These are phyloP conservation scores for Suillus brevipes DNA, from an alignment of 768 basidiomycete genomes.

Conservation along the genomic window DNA sequence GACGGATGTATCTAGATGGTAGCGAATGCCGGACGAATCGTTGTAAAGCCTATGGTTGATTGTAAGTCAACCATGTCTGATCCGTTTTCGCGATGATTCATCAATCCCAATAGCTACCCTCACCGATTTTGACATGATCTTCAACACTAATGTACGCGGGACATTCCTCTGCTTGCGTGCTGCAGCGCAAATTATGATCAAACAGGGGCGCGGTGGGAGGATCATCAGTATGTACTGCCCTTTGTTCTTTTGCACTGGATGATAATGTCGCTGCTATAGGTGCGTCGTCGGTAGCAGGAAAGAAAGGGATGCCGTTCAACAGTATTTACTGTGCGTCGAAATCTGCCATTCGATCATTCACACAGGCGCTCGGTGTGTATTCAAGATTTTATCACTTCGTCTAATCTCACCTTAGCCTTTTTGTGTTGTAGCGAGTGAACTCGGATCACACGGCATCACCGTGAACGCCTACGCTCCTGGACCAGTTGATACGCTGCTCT, in stretches of 20 bases:
- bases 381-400: background rate
- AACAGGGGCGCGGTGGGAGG: conserved; percentile 43
- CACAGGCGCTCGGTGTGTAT: conserved; percentile 22
- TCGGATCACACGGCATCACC: conserved; percentile 18
- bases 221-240: conserved; percentile 29
- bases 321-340: conserved; percentile 33
- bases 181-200: conserved; percentile 44
- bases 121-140: conserved; percentile 31
- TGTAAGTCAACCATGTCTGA: background rate
- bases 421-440: conserved; percentile 23
- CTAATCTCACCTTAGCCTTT: background rate
- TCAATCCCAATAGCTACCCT: conserved; percentile 26
- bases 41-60: conserved; percentile 2
- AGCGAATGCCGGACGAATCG: conserved; percentile 3
- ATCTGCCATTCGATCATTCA: conserved; percentile 38
- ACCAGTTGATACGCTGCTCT: background rate
- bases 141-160: conserved; percentile 38
- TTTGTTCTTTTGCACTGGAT: background rate
- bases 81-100: background rate
- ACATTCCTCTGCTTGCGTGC: conserved; percentile 43
- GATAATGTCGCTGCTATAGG: conserved; percentile 25
- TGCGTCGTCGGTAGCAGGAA: conserved; percentile 21
- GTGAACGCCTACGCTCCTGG: conserved; percentile 13
- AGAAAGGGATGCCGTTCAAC: conserved; percentile 7
- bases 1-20: conserved; percentile 1